Evolutionary conservation across 495 filamentous ascomycete genomes (phyloP).

Genomic region (Neurospora discreta): DNA sequence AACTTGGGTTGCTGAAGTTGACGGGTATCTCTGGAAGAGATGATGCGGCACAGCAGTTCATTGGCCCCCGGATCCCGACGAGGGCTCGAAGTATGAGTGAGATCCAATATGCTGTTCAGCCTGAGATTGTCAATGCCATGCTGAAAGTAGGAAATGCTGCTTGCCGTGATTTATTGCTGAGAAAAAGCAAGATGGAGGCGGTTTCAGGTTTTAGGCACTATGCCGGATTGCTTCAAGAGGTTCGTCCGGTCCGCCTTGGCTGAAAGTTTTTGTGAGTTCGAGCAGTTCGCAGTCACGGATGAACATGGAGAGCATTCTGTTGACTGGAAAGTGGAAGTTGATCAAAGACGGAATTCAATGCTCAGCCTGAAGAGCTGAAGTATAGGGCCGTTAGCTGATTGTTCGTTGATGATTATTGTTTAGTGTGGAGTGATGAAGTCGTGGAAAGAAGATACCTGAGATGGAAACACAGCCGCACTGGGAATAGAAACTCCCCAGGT

Average conservation of each 20-base stretch:
- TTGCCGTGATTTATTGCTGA: neutral
- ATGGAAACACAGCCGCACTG: conserved; percentile 11
- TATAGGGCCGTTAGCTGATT: conserved; percentile 1
- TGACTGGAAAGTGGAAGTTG: conserved; percentile 14
- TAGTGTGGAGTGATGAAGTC: neutral
- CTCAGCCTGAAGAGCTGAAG: neutral
- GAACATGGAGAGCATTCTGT: conserved; percentile 15
- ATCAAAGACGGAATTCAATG: neutral
- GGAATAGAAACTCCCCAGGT: conserved; percentile 6
- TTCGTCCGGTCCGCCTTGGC: conserved; percentile 1
- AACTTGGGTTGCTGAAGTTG: neutral
- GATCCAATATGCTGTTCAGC: no score
- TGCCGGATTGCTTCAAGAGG: neutral
- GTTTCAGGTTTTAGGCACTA: neutral
- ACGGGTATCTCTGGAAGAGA: neutral
- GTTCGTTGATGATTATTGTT: neutral
- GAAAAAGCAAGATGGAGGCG: neutral
- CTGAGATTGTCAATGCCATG: no score
- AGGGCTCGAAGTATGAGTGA: neutral
- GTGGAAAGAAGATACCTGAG: neutral
- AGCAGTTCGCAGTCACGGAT: conserved; percentile 9
- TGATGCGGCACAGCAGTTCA: neutral
- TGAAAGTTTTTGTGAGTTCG: neutral
- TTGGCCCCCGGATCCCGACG: neutral
- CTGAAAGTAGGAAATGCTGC: neutral